These are phyloP conservation scores for Apiotrichum gracile DNA, from an alignment of 1,284 basidiomycete genomes.

Conservation along the genomic window DNA sequence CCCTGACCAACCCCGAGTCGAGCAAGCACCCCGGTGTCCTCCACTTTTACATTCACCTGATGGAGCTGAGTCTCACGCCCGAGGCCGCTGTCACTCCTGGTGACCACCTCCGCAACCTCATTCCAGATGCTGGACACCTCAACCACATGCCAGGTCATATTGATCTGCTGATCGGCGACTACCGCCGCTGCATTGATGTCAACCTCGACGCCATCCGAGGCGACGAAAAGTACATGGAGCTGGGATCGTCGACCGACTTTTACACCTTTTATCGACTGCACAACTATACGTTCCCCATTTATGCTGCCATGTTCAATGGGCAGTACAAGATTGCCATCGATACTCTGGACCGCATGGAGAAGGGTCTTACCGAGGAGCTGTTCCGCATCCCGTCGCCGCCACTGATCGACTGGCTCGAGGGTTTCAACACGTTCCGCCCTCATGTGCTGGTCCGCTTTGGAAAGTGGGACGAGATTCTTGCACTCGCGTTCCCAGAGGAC, in stretches of 20 bases:
- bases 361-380: conserved; percentile 22
- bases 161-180: conserved; percentile 41
- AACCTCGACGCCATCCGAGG: conserved; percentile 29
- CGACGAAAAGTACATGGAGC: conserved; percentile 31
- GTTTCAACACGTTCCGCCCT: conserved; percentile 22
- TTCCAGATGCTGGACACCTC: conserved; percentile 39
- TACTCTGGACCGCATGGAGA: conserved; percentile 31
- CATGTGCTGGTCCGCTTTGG: conserved; percentile 41
- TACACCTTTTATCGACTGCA: conserved; percentile 42
- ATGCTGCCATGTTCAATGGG: conserved; percentile 40
- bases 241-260: conserved; percentile 16
- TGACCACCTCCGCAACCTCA: conserved; percentile 27
- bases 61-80: conserved; percentile 35
- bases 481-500: conserved; percentile 22
- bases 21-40: conserved; percentile 33
- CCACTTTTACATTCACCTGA: conserved; percentile 42
- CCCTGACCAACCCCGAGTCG: conserved; percentile 10
- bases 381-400: conserved; percentile 22
- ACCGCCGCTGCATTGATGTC: conserved; percentile 28
- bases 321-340: conserved; percentile 27
- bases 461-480: conserved; percentile 35
- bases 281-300: conserved; percentile 35
- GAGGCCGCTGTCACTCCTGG: conserved; percentile 30
- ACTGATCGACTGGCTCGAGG: conserved; percentile 36
- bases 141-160: conserved; percentile 43